phyloP scores from a whole-genome alignment of 768 basidiomycete species.

The Termitomyces sp. region DNA sequence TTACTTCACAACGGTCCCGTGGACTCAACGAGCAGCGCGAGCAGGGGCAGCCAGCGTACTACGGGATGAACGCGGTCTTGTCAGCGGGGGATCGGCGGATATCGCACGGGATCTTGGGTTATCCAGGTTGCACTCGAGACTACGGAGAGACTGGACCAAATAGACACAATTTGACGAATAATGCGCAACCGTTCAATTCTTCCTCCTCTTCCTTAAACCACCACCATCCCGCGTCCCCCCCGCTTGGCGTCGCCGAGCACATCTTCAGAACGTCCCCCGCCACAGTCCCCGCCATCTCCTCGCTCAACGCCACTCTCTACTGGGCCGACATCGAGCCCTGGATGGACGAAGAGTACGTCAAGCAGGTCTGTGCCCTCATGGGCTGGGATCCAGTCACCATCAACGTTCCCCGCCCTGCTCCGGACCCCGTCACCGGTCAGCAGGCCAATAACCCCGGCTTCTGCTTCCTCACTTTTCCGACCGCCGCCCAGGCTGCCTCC shows the following conservation, averaged over 20 bases:
- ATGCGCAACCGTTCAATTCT: conserved; percentile 21
- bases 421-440: conserved; percentile 52
- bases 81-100: conserved; percentile 25
- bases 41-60: conserved; percentile 16
- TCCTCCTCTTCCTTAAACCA: conserved; percentile 45
- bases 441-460: conserved; percentile 83
- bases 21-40: conserved; percentile 19
- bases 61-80: conserved; percentile 12
- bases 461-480: conserved; percentile 83
- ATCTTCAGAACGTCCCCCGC: conserved; percentile 22
- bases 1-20: conserved; percentile 19
- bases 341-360: conserved; percentile 97
- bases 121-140: conserved; percentile 21
- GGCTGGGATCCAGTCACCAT: conserved; percentile 77
- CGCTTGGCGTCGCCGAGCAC: conserved; percentile 22
- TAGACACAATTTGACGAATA: conserved; percentile 33
- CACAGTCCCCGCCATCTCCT: conserved; percentile 19
- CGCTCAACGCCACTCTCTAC: conserved; percentile 57
- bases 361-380: conserved; percentile 82
- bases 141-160: conserved; percentile 32
- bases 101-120: conserved; percentile 17
- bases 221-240: conserved; percentile 29
- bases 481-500: conserved; percentile 59
- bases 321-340: conserved; percentile 90
- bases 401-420: conserved; percentile 62